Conservation (phyloP, 2,329 filamentous ascomycete species). For the Clonostachys solani region DNA sequence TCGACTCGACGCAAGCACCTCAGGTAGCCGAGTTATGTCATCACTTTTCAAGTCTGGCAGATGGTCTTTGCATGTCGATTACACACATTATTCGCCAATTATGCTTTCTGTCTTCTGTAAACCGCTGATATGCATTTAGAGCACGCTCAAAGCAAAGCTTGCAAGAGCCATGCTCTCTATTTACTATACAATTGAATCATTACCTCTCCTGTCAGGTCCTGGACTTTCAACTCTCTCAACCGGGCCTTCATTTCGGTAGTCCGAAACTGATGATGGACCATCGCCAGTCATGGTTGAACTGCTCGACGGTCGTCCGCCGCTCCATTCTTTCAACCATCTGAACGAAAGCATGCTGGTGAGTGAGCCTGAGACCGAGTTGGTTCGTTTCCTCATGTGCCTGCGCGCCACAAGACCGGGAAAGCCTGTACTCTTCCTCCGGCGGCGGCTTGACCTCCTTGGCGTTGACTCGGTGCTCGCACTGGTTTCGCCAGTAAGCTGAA, state of each 20-base stretch:
- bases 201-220: too few species aligned
- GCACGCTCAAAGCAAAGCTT: neutral
- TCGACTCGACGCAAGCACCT: too few species aligned
- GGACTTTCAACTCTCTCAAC: too few species aligned
- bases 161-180: too few species aligned
- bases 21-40: too few species aligned
- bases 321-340: slow-evolving; percentile 43
- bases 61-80: too few species aligned
- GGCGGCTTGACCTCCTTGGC: slow-evolving; percentile 26
- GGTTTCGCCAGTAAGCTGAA: slow-evolving; percentile 15
- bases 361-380: slow-evolving; percentile 41
- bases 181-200: too few species aligned
- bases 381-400: slow-evolving; percentile 29
- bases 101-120: neutral
- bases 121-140: too few species aligned
- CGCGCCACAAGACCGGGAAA: slow-evolving; percentile 59
- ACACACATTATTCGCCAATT: too few species aligned
- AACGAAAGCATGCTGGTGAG: slow-evolving; percentile 49
- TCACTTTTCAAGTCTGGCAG: too few species aligned
- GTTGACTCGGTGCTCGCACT: slow-evolving; percentile 21
- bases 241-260: neutral
- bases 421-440: slow-evolving; percentile 54
- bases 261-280: neutral
- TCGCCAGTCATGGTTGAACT: too few species aligned
- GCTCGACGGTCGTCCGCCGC: neutral